These are phyloP conservation scores for Backusella macrospora DNA, from an alignment of 192 early-diverging fungal genomes.

Conservation along the genomic window DNA sequence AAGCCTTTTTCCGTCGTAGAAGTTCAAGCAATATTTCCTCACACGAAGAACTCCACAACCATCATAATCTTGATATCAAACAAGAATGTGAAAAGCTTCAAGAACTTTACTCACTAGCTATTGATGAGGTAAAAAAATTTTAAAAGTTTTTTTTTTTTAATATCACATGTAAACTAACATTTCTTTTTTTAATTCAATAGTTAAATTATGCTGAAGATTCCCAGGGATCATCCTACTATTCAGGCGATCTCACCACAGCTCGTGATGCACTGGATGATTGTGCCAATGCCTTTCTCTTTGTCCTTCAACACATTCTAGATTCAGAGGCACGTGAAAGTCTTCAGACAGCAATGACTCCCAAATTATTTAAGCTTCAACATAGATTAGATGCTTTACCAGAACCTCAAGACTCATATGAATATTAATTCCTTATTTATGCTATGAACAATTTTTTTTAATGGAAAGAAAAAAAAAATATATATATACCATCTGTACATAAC, in stretches of 20 bases:
- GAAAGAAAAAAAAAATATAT: background rate
- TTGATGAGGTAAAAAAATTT: slow-evolving; percentile 25
- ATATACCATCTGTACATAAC: slow-evolving; percentile 15
- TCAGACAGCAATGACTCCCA: slow-evolving; percentile 15
- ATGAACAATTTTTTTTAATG: background rate
- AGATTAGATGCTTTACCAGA: slow-evolving; percentile 17
- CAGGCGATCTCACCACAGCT: slow-evolving; percentile 20
- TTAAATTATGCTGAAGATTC: slow-evolving; percentile 25
- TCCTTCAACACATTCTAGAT: background rate
- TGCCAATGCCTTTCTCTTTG: background rate
- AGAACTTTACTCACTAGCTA: slow-evolving; percentile 7
- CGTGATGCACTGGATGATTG: slow-evolving; percentile 23
- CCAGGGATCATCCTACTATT: slow-evolving; percentile 18
- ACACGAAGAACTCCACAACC: background rate
- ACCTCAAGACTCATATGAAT: background rate
- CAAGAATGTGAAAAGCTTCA: slow-evolving; percentile 16
- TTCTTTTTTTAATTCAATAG: background rate
- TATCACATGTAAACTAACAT: background rate
- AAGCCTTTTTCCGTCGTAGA: slow-evolving; percentile 21
- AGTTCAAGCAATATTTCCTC: background rate
- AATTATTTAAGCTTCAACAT: background rate
- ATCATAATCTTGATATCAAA: background rate
- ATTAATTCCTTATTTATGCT: background rate
- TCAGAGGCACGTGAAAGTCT: slow-evolving; percentile 20
- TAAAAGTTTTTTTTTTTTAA: background rate